A percentile compares a stretch with the other conserved stretches of the same genome.
Evolutionary conservation across 306 rosid genomes (phyloP).

Genomic region (Bauhinia variegata): DNA sequence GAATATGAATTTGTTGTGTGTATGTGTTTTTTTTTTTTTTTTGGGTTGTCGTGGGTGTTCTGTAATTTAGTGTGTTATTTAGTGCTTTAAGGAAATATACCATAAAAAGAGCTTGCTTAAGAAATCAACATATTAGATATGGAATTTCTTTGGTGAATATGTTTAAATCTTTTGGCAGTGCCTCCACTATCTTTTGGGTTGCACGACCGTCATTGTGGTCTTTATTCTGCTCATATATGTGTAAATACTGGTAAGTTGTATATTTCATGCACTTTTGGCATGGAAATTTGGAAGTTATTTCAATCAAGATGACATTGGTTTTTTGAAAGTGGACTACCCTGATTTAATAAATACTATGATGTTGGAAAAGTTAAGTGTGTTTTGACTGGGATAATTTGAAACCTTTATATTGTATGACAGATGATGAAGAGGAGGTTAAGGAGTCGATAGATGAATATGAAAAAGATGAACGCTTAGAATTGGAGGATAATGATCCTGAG

Average conservation of each 20-base stretch:
- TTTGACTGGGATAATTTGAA: slow-evolving; percentile 47
- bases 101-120: background rate
- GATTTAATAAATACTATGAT: slow-evolving; percentile 28
- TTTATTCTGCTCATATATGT: slow-evolving; percentile 19
- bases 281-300: background rate
- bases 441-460: slow-evolving; percentile 80
- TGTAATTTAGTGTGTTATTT: background rate
- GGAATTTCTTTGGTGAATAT: slow-evolving; percentile 17
- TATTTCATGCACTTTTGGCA: background rate
- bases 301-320: slow-evolving; percentile 20
- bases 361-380: slow-evolving; percentile 39
- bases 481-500: slow-evolving; percentile 97
- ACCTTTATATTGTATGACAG: slow-evolving; percentile 63
- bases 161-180: background rate
- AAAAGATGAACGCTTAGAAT: slow-evolving; percentile 84
- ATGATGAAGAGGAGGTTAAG: slow-evolving; percentile 78
- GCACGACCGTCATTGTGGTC: slow-evolving; percentile 1
- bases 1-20: too few species aligned
- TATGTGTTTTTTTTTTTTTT: too few species aligned
- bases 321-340: slow-evolving; percentile 16
- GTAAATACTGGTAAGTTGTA: background rate
- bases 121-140: background rate
- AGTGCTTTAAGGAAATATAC: background rate
- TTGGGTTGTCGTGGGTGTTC: too few species aligned
- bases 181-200: background rate